These are phyloP conservation scores for Backusella psychrophila DNA, from an alignment of 192 early-diverging fungal genomes.

Conservation along the genomic window DNA sequence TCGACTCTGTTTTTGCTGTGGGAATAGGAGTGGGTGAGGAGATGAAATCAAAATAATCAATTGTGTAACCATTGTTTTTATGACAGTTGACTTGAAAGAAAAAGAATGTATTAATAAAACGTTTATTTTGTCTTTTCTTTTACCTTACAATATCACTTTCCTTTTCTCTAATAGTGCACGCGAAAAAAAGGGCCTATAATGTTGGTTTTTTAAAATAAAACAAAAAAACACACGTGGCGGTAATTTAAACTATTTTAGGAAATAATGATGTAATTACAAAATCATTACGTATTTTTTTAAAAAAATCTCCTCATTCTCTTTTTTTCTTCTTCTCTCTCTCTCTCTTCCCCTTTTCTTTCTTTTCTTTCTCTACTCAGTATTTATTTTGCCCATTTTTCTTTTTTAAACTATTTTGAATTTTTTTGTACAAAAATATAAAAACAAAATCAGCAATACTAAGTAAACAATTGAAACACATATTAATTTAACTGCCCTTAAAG, in stretches of 20 bases:
- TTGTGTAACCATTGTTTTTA: not conserved
- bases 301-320: not conserved
- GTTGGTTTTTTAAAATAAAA: not conserved
- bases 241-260: not conserved
- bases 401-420: not conserved
- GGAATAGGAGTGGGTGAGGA: not conserved
- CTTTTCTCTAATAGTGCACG: not conserved
- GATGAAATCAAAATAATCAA: not conserved
- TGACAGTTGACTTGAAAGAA: conserved; percentile 4
- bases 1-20: not conserved
- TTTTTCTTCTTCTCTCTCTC: not conserved
- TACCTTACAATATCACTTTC: not conserved
- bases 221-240: not conserved
- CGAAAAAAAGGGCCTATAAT: not conserved
- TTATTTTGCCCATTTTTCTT: not conserved
- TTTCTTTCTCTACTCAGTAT: not conserved
- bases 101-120: not conserved
- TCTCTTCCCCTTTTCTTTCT: not conserved
- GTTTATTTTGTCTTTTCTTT: not conserved
- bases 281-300: conserved; percentile 5
- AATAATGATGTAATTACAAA: conserved; percentile 1
- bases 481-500: not conserved
- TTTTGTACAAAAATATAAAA: not conserved
- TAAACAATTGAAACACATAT: not conserved
- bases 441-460: not conserved